Conservation (phyloP, 1,284 basidiomycete genomes). For the Ganoderma lucidum region DNA sequence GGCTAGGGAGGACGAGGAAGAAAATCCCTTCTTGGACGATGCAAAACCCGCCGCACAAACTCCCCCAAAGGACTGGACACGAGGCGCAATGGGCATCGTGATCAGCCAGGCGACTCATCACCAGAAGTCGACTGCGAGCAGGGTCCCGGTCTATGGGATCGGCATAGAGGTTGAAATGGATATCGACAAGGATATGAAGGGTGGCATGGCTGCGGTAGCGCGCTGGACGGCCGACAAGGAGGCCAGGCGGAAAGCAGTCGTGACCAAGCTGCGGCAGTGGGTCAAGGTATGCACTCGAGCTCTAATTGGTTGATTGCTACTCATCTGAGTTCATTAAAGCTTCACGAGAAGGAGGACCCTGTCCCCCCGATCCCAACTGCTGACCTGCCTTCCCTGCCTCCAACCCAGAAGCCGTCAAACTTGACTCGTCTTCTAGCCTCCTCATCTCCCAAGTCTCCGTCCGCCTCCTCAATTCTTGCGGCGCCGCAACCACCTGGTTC, state of each 20-base stretch:
- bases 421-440: conserved; percentile 75
- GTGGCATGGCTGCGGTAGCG: conserved; percentile 85
- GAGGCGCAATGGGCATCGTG: conserved; percentile 80
- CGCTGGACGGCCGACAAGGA: conserved; percentile 80
- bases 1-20: conserved; percentile 60
- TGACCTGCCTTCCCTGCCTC: conserved; percentile 64
- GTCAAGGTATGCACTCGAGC: conserved; percentile 53
- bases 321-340: conserved; percentile 46
- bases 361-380: conserved; percentile 72
- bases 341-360: conserved; percentile 51
- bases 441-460: conserved; percentile 67
- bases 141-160: conserved; percentile 80
- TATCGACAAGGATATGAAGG: conserved; percentile 77
- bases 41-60: conserved; percentile 40
- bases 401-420: conserved; percentile 63
- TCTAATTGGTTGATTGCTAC: conserved; percentile 11
- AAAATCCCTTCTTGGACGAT: conserved; percentile 74
- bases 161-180: conserved; percentile 88
- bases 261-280: conserved; percentile 70
- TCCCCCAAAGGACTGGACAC: conserved; percentile 70
- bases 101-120: conserved; percentile 75
- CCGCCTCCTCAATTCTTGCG: conserved; percentile 51
- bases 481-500: conserved; percentile 50
- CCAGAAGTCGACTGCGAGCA: conserved; percentile 66
- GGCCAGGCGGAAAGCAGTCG: conserved; percentile 63